phyloP scores from a whole-genome alignment of 768 basidiomycete species.

The Agaricus subrufescens region DNA sequence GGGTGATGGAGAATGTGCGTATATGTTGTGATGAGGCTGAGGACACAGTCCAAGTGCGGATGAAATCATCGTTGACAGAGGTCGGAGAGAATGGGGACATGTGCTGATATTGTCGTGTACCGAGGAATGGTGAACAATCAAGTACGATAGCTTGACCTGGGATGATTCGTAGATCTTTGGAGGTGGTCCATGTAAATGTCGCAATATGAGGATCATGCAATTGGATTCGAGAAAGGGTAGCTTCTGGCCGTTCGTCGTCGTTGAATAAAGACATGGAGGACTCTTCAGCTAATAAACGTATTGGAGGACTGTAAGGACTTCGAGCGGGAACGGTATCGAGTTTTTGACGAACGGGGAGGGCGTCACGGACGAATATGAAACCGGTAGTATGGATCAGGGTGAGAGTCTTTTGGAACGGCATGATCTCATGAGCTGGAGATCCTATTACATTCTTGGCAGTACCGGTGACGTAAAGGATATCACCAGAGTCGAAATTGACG shows the following conservation, averaged over 20 bases:
- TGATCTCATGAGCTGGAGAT: constrained; percentile 40
- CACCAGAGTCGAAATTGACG: constrained; percentile 46
- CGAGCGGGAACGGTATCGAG: not conserved
- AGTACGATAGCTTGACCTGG: constrained; percentile 54
- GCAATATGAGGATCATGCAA: constrained; percentile 46
- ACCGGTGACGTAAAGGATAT: constrained; percentile 62
- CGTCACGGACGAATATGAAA: constrained; percentile 47
- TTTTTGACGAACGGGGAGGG: constrained; percentile 46
- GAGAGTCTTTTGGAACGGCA: constrained; percentile 52
- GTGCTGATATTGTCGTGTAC: constrained; percentile 42
- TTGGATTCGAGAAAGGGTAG: constrained; percentile 32
- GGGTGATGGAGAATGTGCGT: constrained; percentile 40
- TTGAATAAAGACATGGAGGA: constrained; percentile 22
- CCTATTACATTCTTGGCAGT: constrained; percentile 46
- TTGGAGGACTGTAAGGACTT: constrained; percentile 59
- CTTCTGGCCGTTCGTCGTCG: constrained; percentile 22
- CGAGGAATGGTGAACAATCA: constrained; percentile 48
- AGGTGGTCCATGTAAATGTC: constrained; percentile 46
- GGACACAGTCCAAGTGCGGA: constrained; percentile 64
- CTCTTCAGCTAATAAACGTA: constrained; percentile 50
- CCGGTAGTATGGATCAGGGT: constrained; percentile 49
- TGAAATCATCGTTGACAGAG: constrained; percentile 41
- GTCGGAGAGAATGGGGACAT: constrained; percentile 42
- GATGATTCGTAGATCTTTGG: constrained; percentile 25
- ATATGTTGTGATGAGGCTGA: constrained; percentile 18